Evolutionary conservation across 2,329 filamentous ascomycete genomes (phyloP), one percentile per base, ranked within the genome.

Genomic region (Clonostachys rhizophaga): DNA sequence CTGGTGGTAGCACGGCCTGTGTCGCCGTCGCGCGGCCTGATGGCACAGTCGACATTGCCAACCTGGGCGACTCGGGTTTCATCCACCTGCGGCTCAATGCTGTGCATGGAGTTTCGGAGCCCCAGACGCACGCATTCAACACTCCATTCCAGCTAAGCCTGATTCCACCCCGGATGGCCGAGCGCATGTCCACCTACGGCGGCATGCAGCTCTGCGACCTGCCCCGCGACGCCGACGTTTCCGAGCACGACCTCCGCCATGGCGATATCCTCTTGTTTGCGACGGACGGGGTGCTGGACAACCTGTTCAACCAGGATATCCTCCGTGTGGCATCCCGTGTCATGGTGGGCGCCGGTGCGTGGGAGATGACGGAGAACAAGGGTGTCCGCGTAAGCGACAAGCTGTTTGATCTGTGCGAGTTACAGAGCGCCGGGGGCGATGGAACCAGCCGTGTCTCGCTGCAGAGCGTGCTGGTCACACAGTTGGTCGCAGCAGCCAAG

Each of bases 91-190:
- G 91, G 13, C 79, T 89, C 24, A 95, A 92, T 55, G 89, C 87
- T 13, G 88, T 99, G 34, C 86, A 94, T 64, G 81, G 86, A 47
- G 86, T 84, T 60, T 95, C 91, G 3, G 80, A 84, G 43, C 87
- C 90, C 20, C 94, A 99, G 67, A 96, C 91, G 1, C 94, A 99
- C 65, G 91, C 86, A 40, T 99, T 99, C 78, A 99, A 99, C 67
- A 97, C 94, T 0, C 94, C 94, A 0, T 99, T 89, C 62, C 94
- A 99, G 66, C 79, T 99, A 39, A 92, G 90, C 46, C 84, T 96
- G 46, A 85, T 96, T 8, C 92, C 94, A 1, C 81, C 86, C 5
- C 82, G 80, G 56, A 85, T 96, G 68, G 79, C 90, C 48, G 81
- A 83, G 18, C 88, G 94, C 58, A 86, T 91, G 57, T 82, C 84